These are phyloP conservation scores for Wickerhamiella lipophila DNA, from an alignment of 805 yeast species.

Conservation along the genomic window DNA sequence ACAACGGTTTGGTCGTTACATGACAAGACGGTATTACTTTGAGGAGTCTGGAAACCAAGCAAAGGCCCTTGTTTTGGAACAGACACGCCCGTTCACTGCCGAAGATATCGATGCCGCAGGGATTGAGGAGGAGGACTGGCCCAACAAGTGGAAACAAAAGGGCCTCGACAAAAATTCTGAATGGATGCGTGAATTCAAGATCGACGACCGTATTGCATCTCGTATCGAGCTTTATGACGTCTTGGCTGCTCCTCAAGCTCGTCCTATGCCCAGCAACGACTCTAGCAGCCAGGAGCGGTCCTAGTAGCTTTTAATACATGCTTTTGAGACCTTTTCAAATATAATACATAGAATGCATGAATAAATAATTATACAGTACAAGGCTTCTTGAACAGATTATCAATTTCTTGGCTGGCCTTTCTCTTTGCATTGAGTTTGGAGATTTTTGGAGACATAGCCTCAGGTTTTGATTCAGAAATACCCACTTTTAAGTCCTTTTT, in stretches of 20 bases:
- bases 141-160: slow-evolving; percentile 60
- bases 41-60: slow-evolving; percentile 48
- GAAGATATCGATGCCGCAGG: slow-evolving; percentile 34
- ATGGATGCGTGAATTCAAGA: slow-evolving; percentile 67
- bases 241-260: not conserved
- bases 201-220: slow-evolving; percentile 53
- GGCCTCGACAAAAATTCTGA: slow-evolving; percentile 70
- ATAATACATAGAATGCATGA: slow-evolving; percentile 25
- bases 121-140: slow-evolving; percentile 80
- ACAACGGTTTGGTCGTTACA: slow-evolving; percentile 61
- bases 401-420: slow-evolving; percentile 9
- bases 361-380: slow-evolving; percentile 71
- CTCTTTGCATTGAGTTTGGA: slow-evolving; percentile 1
- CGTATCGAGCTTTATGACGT: slow-evolving; percentile 31
- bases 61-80: slow-evolving; percentile 41
- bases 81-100: slow-evolving; percentile 41
- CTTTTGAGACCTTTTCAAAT: not conserved
- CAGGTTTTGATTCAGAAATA: not conserved
- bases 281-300: not conserved
- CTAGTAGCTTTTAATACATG: too few species aligned
- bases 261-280: not conserved
- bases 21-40: slow-evolving; percentile 58
- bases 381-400: slow-evolving; percentile 27
- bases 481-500: not conserved
- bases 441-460: not conserved